Percentiles rank a stretch among this genome's conserved stretches.
Conservation (phyloP, 1,284 basidiomycete genomes). For the Apiotrichum veenhuisii region DNA sequence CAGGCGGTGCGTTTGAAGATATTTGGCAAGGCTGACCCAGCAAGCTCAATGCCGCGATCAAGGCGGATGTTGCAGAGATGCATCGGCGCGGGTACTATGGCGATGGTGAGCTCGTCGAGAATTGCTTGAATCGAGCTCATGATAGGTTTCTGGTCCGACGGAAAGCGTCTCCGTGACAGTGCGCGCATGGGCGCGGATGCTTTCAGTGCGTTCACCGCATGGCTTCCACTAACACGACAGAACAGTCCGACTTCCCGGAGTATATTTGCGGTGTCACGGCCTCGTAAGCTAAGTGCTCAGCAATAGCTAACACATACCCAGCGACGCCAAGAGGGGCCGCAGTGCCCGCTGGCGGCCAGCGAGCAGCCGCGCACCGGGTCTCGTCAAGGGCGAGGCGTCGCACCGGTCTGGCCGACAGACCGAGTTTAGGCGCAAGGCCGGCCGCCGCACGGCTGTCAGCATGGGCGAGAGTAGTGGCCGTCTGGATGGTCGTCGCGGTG, state of each 20-base stretch:
- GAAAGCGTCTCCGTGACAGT: conserved; percentile 36
- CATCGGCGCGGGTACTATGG: conserved; percentile 45
- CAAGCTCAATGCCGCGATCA: conserved; percentile 44
- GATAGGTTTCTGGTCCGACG: conserved; percentile 46
- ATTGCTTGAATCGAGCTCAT: not conserved
- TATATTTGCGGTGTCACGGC: conserved; percentile 45
- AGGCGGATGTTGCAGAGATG: conserved; percentile 37
- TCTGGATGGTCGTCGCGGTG: conserved; percentile 37
- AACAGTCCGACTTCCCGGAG: conserved; percentile 39
- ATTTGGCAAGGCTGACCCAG: conserved; percentile 3
- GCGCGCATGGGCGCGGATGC: conserved; percentile 40
- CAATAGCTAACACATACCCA: not conserved
- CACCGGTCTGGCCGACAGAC: conserved; percentile 44
- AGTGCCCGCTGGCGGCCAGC: conserved; percentile 23
- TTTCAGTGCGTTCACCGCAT: conserved; percentile 23
- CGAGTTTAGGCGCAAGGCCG: conserved; percentile 36
- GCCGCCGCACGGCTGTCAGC: conserved; percentile 32
- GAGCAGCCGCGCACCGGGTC: conserved; percentile 23
- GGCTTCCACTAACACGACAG: conserved; percentile 14
- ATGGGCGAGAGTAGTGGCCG: conserved; percentile 39
- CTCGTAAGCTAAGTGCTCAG: conserved; percentile 23
- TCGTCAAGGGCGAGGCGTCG: conserved; percentile 43
- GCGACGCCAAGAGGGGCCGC: conserved; percentile 36
- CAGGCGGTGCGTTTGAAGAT: conserved; percentile 31
- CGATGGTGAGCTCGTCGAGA: conserved; percentile 32